Evolutionary conservation across 2,329 filamentous ascomycete genomes (phyloP).

Genomic region (Zymoseptoria brevis): DNA sequence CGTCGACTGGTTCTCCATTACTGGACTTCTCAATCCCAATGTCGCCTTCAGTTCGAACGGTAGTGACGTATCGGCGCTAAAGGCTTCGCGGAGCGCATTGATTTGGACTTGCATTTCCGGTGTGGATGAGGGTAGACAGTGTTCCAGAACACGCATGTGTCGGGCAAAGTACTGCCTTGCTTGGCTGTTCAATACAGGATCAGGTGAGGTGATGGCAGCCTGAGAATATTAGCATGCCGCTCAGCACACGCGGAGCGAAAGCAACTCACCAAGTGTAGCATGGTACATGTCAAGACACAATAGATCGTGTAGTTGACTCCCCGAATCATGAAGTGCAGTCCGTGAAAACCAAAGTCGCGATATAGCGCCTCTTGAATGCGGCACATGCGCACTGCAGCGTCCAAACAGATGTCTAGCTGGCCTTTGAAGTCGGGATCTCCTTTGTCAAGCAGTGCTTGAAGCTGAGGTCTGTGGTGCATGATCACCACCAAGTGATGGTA

Average conservation of each 20-base stretch:
- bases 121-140: constrained; percentile 71
- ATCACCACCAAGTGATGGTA: constrained; percentile 83
- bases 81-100: constrained; percentile 79
- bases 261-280: constrained; percentile 75
- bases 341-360: constrained; percentile 66
- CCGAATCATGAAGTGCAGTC: constrained; percentile 83
- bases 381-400: constrained; percentile 76
- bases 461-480: constrained; percentile 77
- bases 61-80: constrained; percentile 75
- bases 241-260: neutral
- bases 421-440: constrained; percentile 76
- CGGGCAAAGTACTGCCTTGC: constrained; percentile 83
- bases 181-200: constrained; percentile 77
- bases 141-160: constrained; percentile 89
- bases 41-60: constrained; percentile 82
- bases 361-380: constrained; percentile 78
- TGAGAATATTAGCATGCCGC: constrained; percentile 5
- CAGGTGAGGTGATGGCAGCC: constrained; percentile 89
- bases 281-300: constrained; percentile 79
- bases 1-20: constrained; percentile 38
- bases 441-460: constrained; percentile 65
- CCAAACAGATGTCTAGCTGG: constrained; percentile 79
- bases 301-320: constrained; percentile 97
- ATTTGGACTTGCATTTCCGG: constrained; percentile 86
- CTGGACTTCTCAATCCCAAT: constrained; percentile 60